These are phyloP conservation scores for Elongisporangium prolatum DNA, from an alignment of 352 stramenopile genomes.

Conservation along the genomic window DNA sequence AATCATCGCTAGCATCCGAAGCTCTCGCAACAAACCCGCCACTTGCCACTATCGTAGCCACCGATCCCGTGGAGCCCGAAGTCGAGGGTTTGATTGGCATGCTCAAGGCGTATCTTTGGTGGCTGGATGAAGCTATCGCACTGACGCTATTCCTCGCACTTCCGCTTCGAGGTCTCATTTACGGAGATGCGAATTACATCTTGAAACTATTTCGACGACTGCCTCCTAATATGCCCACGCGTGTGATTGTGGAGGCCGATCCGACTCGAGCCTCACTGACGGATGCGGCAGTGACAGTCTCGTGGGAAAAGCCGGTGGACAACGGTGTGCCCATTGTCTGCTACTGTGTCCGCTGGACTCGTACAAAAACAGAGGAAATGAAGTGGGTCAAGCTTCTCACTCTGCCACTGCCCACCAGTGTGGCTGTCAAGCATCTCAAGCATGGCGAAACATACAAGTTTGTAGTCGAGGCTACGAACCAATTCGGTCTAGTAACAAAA, in stretches of 20 bases:
- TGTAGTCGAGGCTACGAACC: constrained; percentile 76
- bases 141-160: constrained; percentile 71
- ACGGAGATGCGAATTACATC: constrained; percentile 74
- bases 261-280: constrained; percentile 48
- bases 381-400: constrained; percentile 75
- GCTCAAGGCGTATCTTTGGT: constrained; percentile 76
- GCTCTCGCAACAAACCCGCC: neutral
- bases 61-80: constrained; percentile 7
- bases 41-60: neutral
- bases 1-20: neutral
- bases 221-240: constrained; percentile 76
- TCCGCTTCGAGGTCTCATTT: constrained; percentile 78
- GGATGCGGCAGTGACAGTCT: constrained; percentile 55
- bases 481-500: constrained; percentile 66
- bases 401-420: constrained; percentile 57
- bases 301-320: constrained; percentile 73
- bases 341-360: constrained; percentile 80
- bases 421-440: constrained; percentile 51
- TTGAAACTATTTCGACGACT: constrained; percentile 60
- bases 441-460: constrained; percentile 86
- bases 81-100: constrained; percentile 25
- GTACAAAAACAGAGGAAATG: constrained; percentile 65
- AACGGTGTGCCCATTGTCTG: constrained; percentile 81
- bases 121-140: constrained; percentile 79
- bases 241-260: constrained; percentile 65